Conservation (phyloP, 371 early-diverging fungal species). For the Mucor lusitanicus region DNA sequence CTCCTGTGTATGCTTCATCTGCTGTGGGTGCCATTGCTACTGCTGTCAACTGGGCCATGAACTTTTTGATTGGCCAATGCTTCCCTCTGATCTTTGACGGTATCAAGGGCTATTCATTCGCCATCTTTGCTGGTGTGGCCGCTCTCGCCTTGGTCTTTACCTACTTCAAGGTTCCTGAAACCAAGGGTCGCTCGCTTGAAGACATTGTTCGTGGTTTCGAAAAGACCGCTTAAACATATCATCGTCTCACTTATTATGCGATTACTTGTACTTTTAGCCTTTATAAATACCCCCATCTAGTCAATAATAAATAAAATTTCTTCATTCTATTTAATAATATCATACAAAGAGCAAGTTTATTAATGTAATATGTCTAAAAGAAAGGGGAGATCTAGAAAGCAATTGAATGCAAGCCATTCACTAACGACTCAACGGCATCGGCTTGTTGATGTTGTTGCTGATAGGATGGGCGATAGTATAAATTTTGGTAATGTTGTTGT, state of each 20-base stretch:
- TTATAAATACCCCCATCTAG: neutral
- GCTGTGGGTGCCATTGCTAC: constrained; percentile 55
- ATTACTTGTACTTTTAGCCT: too few relatives aligned
- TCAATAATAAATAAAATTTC: neutral
- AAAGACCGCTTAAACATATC: neutral
- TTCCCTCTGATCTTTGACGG: constrained; percentile 64
- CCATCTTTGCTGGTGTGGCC: constrained; percentile 53
- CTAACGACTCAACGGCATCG: neutral
- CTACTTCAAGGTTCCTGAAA: constrained; percentile 54
- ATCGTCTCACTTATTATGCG: neutral
- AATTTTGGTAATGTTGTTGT: neutral
- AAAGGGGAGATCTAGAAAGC: neutral
- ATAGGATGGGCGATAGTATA: neutral
- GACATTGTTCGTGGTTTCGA: constrained; percentile 8
- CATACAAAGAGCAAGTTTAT: neutral
- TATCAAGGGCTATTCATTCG: constrained; percentile 67
- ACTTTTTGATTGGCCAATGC: constrained; percentile 55
- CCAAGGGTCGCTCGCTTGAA: constrained; percentile 61
- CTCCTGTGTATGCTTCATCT: constrained; percentile 64
- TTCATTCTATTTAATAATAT: neutral
- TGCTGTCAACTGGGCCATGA: constrained; percentile 64
- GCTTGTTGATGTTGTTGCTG: neutral
- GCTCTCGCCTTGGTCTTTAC: constrained; percentile 29
- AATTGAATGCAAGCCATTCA: neutral
- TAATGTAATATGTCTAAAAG: neutral